Conservation (phyloP, 768 basidiomycete species). For the Leccinellum luteum region DNA sequence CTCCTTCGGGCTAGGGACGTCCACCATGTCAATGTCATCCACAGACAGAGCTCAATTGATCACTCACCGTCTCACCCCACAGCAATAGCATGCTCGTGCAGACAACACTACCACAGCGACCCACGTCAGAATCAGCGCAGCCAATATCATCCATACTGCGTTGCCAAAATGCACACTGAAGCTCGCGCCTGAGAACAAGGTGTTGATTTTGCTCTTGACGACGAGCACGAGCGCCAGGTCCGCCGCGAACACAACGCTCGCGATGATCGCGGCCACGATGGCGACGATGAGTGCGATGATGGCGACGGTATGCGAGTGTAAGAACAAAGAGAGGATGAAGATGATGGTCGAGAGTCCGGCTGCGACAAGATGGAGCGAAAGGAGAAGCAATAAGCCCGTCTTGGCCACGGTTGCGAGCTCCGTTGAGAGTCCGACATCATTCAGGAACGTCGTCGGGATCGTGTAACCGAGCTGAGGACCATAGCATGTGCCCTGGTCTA, state of each 20-base stretch:
- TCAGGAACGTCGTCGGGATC: constrained; percentile 47
- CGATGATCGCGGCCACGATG: constrained; percentile 55
- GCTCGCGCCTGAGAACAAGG: constrained; percentile 34
- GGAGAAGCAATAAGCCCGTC: constrained; percentile 48
- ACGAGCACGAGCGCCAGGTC: constrained; percentile 62
- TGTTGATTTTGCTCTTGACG: constrained; percentile 43
- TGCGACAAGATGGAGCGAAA: constrained; percentile 68
- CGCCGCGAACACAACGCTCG: constrained; percentile 52
- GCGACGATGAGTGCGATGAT: constrained; percentile 58
- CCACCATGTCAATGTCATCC: constrained; percentile 5
- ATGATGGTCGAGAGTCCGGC: constrained; percentile 57
- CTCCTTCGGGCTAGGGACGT: constrained; percentile 5
- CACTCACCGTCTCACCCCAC: constrained; percentile 52
- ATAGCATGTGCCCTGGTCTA: constrained; percentile 45
- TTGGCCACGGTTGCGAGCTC: constrained; percentile 46
- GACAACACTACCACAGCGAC: constrained; percentile 58
- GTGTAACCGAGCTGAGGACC: constrained; percentile 69
- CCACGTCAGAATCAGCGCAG: constrained; percentile 56
- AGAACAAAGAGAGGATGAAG: constrained; percentile 53
- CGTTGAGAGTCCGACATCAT: constrained; percentile 43
- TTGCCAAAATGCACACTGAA: constrained; percentile 60
- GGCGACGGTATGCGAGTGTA: constrained; percentile 51
- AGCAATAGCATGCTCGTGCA: constrained; percentile 64
- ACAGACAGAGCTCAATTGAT: background rate
- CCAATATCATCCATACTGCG: constrained; percentile 70